Evolutionary conservation across 306 rosid genomes (phyloP).

Genomic region (Quercus gilva): DNA sequence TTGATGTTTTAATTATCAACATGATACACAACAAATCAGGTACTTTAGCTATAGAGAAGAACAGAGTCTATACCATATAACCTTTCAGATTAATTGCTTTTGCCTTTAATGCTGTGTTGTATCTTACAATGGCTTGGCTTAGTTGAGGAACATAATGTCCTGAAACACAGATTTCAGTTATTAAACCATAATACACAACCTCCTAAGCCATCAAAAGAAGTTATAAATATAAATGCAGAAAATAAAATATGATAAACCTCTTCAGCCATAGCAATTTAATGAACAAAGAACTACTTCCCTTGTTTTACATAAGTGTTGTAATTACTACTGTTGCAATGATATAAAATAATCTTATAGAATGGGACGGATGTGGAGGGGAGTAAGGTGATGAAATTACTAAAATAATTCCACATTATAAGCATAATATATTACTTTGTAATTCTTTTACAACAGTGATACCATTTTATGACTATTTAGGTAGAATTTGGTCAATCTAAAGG

Average conservation of each 20-base stretch:
- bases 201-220: not conserved
- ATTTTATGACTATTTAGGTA: not conserved
- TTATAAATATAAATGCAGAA: not conserved
- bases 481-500: not conserved
- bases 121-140: constrained; percentile 69
- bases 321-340: not conserved
- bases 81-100: constrained; percentile 75
- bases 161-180: constrained; percentile 30
- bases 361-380: too few species aligned
- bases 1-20: constrained; percentile 9
- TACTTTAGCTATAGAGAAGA: not conserved
- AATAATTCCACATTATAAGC: not conserved
- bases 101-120: constrained; percentile 45
- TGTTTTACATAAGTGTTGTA: not conserved
- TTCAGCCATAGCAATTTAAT: not conserved
- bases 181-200: constrained; percentile 7
- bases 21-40: not conserved
- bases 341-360: not conserved
- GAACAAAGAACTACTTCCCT: not conserved
- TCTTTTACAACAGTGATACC: not conserved
- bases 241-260: not conserved
- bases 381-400: not conserved
- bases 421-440: not conserved
- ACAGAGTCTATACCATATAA: constrained; percentile 58
- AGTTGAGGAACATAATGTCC: constrained; percentile 98